Conservation (phyloP, 164 flowering plant genomes). For the Houttuynia cordata region DNA sequence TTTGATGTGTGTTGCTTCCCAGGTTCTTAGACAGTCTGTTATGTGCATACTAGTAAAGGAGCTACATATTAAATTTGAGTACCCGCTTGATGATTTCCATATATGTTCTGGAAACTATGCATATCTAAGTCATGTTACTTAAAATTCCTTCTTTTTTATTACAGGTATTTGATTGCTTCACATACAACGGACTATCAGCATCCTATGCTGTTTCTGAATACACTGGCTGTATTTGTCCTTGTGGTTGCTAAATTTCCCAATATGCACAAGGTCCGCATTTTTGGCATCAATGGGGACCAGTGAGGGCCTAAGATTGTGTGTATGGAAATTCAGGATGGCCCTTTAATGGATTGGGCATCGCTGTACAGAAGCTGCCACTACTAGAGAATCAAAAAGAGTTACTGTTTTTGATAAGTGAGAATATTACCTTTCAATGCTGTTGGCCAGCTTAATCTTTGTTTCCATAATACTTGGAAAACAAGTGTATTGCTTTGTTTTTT, state of each 20-base stretch:
- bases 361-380: slow-evolving; percentile 28
- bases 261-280: slow-evolving; percentile 61
- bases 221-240: slow-evolving; percentile 42
- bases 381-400: neutral
- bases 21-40: too few species aligned
- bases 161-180: slow-evolving; percentile 61
- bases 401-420: slow-evolving; percentile 8
- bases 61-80: too few species aligned
- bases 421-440: slow-evolving; percentile 1
- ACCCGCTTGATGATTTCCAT: too few species aligned
- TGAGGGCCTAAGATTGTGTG: slow-evolving; percentile 16
- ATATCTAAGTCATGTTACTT: too few species aligned
- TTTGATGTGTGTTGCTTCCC: too few species aligned
- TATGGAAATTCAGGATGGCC: slow-evolving; percentile 4
- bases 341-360: slow-evolving; percentile 8
- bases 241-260: slow-evolving; percentile 60
- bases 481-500: neutral
- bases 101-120: too few species aligned
- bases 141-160: neutral
- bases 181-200: slow-evolving; percentile 55
- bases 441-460: neutral
- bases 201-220: slow-evolving; percentile 53
- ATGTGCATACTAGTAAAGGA: too few species aligned
- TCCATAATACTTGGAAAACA: too few species aligned
- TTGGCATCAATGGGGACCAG: slow-evolving; percentile 51